Evolutionary conservation across 441 rosid genomes (phyloP).

Genomic region (Jatropha podagrica): DNA sequence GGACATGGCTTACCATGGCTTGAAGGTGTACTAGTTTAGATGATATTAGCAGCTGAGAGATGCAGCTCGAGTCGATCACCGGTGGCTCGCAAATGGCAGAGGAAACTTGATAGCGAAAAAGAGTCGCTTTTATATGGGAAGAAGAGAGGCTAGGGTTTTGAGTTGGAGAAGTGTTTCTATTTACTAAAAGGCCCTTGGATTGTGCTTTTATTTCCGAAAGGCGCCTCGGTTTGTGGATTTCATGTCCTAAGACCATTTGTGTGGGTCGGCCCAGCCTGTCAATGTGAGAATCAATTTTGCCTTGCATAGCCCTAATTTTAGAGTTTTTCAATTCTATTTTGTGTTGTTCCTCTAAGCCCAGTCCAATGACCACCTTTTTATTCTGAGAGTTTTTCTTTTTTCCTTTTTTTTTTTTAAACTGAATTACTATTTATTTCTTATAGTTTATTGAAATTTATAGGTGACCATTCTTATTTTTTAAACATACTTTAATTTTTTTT

Average conservation of each 20-base stretch:
- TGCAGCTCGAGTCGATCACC: neutral
- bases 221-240: too few species aligned
- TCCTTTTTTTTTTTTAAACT: too few species aligned
- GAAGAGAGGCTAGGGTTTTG: slow-evolving; percentile 24
- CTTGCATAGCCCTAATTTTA: too few species aligned
- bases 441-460: too few species aligned
- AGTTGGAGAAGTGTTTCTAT: neutral
- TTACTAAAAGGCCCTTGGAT: slow-evolving; percentile 8
- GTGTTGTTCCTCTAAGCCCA: neutral
- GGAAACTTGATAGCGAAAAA: neutral
- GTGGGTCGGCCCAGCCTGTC: neutral
- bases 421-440: too few species aligned
- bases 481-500: too few species aligned
- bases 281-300: too few species aligned
- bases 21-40: neutral
- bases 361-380: too few species aligned
- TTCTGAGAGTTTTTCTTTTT: too few species aligned
- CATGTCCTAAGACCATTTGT: neutral
- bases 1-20: slow-evolving; percentile 20
- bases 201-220: neutral
- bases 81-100: neutral
- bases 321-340: too few species aligned
- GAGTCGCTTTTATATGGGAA: slow-evolving; percentile 7
- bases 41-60: neutral
- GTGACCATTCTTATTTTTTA: too few species aligned